Evolutionary conservation across 1,284 basidiomycete genomes (phyloP).

Genomic region (Puccinia hordei): DNA sequence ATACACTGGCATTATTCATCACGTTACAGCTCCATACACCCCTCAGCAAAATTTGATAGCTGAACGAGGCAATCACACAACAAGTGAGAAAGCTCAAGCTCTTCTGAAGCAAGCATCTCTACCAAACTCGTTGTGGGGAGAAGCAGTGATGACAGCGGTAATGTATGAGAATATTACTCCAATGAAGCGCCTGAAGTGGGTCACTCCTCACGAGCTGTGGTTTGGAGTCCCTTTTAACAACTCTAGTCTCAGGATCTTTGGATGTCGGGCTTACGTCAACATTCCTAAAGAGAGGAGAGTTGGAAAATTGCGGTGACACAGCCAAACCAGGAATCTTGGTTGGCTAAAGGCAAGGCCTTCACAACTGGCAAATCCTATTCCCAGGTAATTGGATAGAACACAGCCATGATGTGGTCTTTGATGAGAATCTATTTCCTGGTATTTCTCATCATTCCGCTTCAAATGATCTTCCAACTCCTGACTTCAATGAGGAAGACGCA

Average conservation of each 20-base stretch:
- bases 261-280: slow-evolving; percentile 11
- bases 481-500: background rate
- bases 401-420: slow-evolving; percentile 20
- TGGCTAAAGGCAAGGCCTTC: background rate
- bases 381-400: background rate
- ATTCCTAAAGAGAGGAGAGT: slow-evolving; percentile 6
- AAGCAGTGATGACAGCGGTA: background rate
- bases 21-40: slow-evolving; percentile 55
- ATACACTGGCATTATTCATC: background rate
- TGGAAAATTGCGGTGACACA: slow-evolving; percentile 4
- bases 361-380: background rate
- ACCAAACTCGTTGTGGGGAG: background rate
- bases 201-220: slow-evolving; percentile 3
- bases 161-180: slow-evolving; percentile 12
- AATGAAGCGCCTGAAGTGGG: slow-evolving; percentile 1
- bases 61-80: slow-evolving; percentile 57
- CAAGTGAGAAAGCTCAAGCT: background rate
- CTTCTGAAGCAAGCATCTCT: background rate
- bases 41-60: slow-evolving; percentile 59
- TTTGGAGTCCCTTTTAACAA: background rate
- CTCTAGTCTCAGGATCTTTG: slow-evolving; percentile 12
- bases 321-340: background rate
- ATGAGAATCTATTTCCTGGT: background rate
- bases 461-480: background rate
- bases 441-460: background rate